Percentiles rank a stretch among this genome's conserved stretches.
Conservation (phyloP, 257 asterid genomes). For the Salvia miltiorrhiza region DNA sequence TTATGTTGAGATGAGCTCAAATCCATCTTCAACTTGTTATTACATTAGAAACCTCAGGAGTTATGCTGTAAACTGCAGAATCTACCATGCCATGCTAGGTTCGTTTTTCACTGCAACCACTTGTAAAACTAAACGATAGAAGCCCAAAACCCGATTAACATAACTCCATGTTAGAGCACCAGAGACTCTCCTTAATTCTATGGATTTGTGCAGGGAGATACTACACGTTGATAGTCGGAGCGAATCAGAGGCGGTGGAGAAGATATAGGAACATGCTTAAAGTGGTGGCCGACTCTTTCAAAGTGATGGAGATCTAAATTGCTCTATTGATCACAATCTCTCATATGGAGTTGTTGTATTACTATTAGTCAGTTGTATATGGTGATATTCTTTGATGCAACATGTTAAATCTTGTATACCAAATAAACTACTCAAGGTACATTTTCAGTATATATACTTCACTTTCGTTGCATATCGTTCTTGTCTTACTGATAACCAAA, state of each 20-base stretch:
- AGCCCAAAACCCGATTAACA: neutral
- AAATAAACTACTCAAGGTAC: conserved; percentile 4
- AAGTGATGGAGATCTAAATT: conserved; percentile 56
- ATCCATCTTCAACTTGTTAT: neutral
- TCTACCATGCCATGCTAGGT: neutral
- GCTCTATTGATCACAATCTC: neutral
- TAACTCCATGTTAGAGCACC: no score
- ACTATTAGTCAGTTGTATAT: neutral
- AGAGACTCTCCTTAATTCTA: neutral
- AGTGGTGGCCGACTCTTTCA: conserved; percentile 87
- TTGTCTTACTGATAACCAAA: neutral
- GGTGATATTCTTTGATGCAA: neutral
- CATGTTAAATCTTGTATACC: conserved; percentile 2
- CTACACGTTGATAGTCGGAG: conserved; percentile 83
- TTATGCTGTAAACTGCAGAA: neutral
- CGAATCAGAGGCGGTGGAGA: conserved; percentile 80
- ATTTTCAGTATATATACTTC: neutral
- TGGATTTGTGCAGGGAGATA: conserved; percentile 54
- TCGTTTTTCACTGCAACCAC: neutral
- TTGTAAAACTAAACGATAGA: neutral
- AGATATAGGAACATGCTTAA: conserved; percentile 64
- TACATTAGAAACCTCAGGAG: neutral
- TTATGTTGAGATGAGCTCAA: neutral
- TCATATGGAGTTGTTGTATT: neutral
- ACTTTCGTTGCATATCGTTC: neutral